phyloP scores from a whole-genome alignment of 2,329 filamentous ascomycete species.

The Aspergillus sp. region DNA sequence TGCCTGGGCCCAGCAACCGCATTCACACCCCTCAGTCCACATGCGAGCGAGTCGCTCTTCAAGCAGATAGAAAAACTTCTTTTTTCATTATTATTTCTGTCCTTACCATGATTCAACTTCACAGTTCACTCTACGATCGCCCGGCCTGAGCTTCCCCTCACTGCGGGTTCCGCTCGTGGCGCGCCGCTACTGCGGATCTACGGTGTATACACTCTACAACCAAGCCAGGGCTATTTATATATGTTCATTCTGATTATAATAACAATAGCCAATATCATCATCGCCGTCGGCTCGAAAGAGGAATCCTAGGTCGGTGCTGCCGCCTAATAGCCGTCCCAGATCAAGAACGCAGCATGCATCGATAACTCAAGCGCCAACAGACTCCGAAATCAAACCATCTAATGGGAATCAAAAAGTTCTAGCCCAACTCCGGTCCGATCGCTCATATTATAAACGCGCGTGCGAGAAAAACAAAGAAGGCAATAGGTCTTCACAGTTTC shows the following conservation, averaged over 20 bases:
- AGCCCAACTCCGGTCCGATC: conserved; percentile 13
- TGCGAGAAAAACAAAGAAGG: not conserved
- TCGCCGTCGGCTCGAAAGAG: not conserved
- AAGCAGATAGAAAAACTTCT: not conserved
- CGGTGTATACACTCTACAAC: not conserved
- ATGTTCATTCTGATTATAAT: conserved; percentile 12
- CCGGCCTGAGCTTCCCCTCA: not conserved
- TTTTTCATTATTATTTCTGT: not conserved
- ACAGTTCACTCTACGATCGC: not conserved
- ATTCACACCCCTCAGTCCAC: not conserved
- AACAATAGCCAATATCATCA: conserved; percentile 3
- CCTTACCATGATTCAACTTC: not conserved
- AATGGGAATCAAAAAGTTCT: conserved; percentile 6
- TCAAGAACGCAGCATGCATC: not conserved
- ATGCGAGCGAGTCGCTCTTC: not conserved
- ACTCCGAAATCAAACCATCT: conserved; percentile 5
- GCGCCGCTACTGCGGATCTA: not conserved
- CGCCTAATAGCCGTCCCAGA: not conserved
- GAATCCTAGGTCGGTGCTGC: not conserved
- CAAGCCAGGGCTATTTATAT: not conserved
- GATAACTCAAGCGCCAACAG: conserved; percentile 1
- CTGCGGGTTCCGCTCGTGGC: not conserved
- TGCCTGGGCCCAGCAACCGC: conserved; percentile 8
- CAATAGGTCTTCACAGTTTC: conserved; percentile 21
- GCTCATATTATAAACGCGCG: conserved; percentile 6